Conservation (phyloP, 1,284 basidiomycete species). For the Coriolopsis trogii region DNA sequence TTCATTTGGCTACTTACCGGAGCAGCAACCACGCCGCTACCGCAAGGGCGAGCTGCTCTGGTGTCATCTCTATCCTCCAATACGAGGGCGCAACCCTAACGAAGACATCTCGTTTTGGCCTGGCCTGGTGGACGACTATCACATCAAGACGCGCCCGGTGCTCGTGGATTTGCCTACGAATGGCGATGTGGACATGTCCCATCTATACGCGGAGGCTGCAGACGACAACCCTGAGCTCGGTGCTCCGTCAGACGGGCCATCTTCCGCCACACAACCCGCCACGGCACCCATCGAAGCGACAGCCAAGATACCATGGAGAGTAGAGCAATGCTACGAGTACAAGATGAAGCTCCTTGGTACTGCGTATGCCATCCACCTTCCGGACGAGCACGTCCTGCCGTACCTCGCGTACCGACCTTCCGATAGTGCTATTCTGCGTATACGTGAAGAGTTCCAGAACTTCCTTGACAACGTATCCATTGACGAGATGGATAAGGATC, state of each 20-base stretch:
- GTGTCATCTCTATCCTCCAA: constrained; percentile 60
- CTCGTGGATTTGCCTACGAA: constrained; percentile 11
- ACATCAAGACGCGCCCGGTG: constrained; percentile 44
- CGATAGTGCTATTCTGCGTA: constrained; percentile 47
- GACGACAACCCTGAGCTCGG: constrained; percentile 8
- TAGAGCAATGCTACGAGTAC: constrained; percentile 60
- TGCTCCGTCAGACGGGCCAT: not conserved
- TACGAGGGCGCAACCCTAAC: constrained; percentile 41
- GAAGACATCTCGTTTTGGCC: constrained; percentile 71
- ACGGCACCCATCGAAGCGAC: constrained; percentile 13
- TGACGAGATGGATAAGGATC: constrained; percentile 45
- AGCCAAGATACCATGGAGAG: constrained; percentile 49
- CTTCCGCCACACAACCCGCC: constrained; percentile 3
- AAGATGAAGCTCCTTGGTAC: constrained; percentile 66
- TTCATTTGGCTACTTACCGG: constrained; percentile 42
- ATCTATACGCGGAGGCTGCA: constrained; percentile 15
- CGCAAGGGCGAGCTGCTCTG: constrained; percentile 75
- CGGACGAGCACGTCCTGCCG: constrained; percentile 63
- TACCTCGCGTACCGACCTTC: constrained; percentile 68
- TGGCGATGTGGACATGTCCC: constrained; percentile 6
- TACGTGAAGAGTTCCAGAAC: constrained; percentile 39
- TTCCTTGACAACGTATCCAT: constrained; percentile 36
- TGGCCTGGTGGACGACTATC: constrained; percentile 61
- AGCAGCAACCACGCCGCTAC: constrained; percentile 55
- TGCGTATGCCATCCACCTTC: constrained; percentile 45